Evolutionary conservation across 2,329 filamentous ascomycete genomes (phyloP).

Genomic region (Cercospora beticola): DNA sequence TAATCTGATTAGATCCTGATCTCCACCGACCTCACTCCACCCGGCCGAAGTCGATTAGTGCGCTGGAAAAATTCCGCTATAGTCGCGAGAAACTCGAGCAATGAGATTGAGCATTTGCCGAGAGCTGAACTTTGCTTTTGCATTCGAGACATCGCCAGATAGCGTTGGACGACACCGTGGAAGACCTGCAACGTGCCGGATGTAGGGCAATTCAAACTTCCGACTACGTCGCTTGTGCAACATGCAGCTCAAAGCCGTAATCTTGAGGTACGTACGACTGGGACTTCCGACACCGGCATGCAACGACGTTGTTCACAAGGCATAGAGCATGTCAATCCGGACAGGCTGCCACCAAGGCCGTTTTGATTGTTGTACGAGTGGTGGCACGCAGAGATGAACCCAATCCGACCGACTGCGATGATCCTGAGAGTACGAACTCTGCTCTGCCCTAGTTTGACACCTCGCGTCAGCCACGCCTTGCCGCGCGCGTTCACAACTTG

Average conservation of each 20-base stretch:
- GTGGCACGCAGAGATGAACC: neutral
- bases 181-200: neutral
- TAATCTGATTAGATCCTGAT: constrained; percentile 6
- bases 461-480: neutral
- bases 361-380: neutral
- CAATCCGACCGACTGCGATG: neutral
- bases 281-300: neutral
- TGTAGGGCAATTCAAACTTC: neutral
- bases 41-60: neutral
- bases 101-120: neutral
- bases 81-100: neutral
- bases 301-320: neutral
- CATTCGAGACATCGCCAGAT: neutral
- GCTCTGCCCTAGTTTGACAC: neutral
- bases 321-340: neutral
- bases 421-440: neutral
- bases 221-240: neutral
- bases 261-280: neutral
- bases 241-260: neutral
- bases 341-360: neutral
- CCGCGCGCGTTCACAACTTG: neutral
- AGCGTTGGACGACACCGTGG: neutral
- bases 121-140: neutral
- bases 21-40: neutral
- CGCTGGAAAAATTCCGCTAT: neutral